Evolutionary conservation across 371 early-diverging fungal species (phyloP).

Genomic region (Homolaphlyctis polyrhiza): DNA sequence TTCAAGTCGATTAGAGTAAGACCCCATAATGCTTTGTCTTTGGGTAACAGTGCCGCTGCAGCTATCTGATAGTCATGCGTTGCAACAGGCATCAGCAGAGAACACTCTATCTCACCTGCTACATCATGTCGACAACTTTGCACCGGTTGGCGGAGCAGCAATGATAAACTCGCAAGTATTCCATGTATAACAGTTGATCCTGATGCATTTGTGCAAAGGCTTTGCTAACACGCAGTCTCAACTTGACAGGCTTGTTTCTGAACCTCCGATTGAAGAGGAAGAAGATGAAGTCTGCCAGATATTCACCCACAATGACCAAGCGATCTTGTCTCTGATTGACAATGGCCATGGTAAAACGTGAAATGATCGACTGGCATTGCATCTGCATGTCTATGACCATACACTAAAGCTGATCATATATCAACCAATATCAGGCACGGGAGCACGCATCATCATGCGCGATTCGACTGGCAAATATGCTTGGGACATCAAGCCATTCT

Average conservation of each 20-base stretch:
- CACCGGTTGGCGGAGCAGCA: slow-evolving; percentile 35
- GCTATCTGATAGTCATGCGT: background rate
- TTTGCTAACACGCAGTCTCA: background rate
- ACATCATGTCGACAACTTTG: slow-evolving; percentile 38
- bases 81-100: slow-evolving; percentile 43
- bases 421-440: slow-evolving; percentile 11
- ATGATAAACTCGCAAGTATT: slow-evolving; percentile 18
- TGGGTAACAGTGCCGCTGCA: background rate
- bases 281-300: slow-evolving; percentile 47
- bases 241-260: background rate
- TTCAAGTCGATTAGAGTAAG: background rate
- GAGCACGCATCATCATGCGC: slow-evolving; percentile 60
- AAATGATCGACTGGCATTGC: slow-evolving; percentile 15
- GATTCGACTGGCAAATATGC: slow-evolving; percentile 73
- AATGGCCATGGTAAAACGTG: slow-evolving; percentile 30
- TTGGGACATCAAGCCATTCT: slow-evolving; percentile 71
- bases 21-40: background rate
- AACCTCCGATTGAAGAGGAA: slow-evolving; percentile 3
- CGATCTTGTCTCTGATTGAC: slow-evolving; percentile 58
- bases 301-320: slow-evolving; percentile 57
- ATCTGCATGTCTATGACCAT: background rate
- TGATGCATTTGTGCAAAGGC: background rate
- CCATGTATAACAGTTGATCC: background rate
- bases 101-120: slow-evolving; percentile 47
- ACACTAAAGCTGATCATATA: background rate